Base-by-base conservation (phyloP, 164 flowering plant species). In the Vitis vinifera region DNA sequence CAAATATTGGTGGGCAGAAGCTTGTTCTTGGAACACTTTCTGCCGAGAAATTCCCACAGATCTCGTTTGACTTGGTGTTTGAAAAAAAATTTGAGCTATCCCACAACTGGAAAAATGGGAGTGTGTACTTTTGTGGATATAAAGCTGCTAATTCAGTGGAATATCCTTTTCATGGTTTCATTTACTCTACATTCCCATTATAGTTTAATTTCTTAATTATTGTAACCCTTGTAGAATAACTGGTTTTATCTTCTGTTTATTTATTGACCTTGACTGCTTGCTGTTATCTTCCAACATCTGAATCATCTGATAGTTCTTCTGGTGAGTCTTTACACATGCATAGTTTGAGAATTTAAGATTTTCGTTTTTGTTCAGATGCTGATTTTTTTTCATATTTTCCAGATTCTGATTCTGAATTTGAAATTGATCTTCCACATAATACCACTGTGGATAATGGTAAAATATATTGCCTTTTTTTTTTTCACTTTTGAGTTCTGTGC, bases 71-170 rank as follows among this genome's bases (percentile, higher is more conserved):
- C 59, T 64, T 87, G 68, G 83, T 82, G n/a, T 78, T 87, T 64
- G 83, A 80, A 10, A 69, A 66, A 51, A 71, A 76, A 12, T 83
- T 85, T 81, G 80, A 80, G 77, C 76, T 87, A 17, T 83, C 87
- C 9, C 91, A 87, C 65, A 81, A 75, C 74, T 82, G 81, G 80
- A 85, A 83, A 72, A 75, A 64, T 77, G 91, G 87, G 23, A 87
- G 85, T 65, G 82, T 85, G 31, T 77, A 75, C 78, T 80, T 85
- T 37, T 29, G 37, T 63, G 91, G 91, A 67, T 87, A 83, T 63
- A 77, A 19, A 67, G 67, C 71, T 64, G n/a, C 14, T 8, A 51
- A 52, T 31, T 71, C 63, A 10, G 59, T 48, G 1, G 62, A 51
- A 85, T 84, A 81, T 81, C 86, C 88, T 79, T 77, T 12, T 57